Conservation (phyloP, 225 moss, liverwort and hornwort genomes). For the Antitrichia curtipendula region DNA sequence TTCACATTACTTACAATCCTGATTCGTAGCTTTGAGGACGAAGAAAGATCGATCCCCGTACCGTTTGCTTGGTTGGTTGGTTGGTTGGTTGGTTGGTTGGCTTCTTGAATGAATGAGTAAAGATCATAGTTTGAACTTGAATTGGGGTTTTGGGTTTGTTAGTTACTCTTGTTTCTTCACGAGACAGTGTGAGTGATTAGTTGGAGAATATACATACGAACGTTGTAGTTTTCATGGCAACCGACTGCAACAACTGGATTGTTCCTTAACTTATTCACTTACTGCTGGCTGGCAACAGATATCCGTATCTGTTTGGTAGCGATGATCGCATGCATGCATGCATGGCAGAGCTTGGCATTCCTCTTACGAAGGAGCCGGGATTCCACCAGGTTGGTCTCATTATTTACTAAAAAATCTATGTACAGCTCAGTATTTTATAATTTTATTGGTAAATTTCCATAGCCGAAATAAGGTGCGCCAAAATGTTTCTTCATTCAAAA, state of each 20-base stretch:
- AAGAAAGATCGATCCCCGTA: not conserved
- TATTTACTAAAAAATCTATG: not conserved
- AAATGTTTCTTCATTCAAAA: not conserved
- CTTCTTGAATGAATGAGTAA: not conserved
- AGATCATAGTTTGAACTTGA: not conserved
- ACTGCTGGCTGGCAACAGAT: not conserved
- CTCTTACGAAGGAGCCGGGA: conserved; percentile 41
- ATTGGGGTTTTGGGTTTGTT: not conserved
- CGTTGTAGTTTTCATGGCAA: not conserved
- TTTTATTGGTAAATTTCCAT: not conserved
- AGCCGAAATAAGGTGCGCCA: not conserved
- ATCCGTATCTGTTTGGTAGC: conserved; percentile 36
- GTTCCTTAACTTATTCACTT: not conserved
- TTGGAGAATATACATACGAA: not conserved
- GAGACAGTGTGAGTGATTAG: not conserved
- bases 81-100: no score
- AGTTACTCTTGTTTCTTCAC: not conserved
- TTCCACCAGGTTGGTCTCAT: conserved; percentile 31
- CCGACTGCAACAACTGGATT: not conserved
- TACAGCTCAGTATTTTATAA: not conserved
- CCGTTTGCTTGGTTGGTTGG: not conserved
- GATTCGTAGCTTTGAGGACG: not conserved
- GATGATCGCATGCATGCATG: conserved; percentile 53
- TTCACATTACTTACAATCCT: not conserved
- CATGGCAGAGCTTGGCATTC: conserved; percentile 52